Base-by-base conservation (phyloP, 2,329 filamentous ascomycete genomes). In the Fusarium sp. region DNA sequence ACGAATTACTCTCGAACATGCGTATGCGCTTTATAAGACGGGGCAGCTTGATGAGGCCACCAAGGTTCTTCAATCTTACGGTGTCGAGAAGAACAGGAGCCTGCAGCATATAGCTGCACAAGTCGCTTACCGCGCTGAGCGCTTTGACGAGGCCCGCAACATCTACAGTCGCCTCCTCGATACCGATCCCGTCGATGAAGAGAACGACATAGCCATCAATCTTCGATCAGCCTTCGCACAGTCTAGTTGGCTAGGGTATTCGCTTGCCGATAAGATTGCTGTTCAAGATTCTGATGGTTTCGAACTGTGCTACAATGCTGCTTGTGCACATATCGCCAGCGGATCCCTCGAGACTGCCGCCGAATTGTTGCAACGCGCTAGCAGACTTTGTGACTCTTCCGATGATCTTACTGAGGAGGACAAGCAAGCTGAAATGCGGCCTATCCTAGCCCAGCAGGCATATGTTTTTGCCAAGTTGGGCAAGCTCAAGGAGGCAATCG, bases 21-120 rank as follows among this genome's bases (percentile, higher is more conserved):
- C 89, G 3, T 96, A 96, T 78, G 88, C 90, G n/a, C 82, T 93
- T 17, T 96, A 95, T 78, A 95, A 93, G 78, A 84, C 85, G 1
- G 90, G 90, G 21, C 82, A 87, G 63, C 82, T 92, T 1, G 78
- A 82, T 17, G 87, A 88, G 53, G 91, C 91, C n/a, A 81, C 83
- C 23, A 74, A 71, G 3, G 61, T 78, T 14, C 70, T 84, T 15
- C 68, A 75, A 14, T 65, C 77, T 10, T 65, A 64, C 10, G 70
- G 71, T 8, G 23, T 70, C 21, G 53, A 69, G 4, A 66, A 77
- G 8, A 65, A 45, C 59, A 72, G 75, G 46, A 73, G 73, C 61
- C 78, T 77, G 58, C 76, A 74, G 32, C 86, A 88, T 71, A 74
- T 88, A 14, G 82, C 82, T 35, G 86, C 85, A n/a, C 86, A 89